Percentiles rank a stretch among this genome's conserved stretches.
These are phyloP conservation scores for Blastobotrys attinorum DNA, from an alignment of 805 yeast species.

Conservation along the genomic window DNA sequence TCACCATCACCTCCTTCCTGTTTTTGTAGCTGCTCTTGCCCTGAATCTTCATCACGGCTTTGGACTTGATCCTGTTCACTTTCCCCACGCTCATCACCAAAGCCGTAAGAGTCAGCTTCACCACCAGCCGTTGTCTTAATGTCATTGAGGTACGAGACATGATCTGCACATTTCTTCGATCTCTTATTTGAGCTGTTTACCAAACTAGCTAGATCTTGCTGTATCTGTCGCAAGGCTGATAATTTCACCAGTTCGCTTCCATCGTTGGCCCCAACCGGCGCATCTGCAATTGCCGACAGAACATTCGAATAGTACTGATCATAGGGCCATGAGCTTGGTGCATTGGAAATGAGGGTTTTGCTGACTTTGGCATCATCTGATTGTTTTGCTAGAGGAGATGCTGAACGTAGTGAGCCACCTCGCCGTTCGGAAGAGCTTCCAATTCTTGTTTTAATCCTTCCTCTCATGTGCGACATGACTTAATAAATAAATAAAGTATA, in stretches of 20 bases:
- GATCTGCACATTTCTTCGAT: neutral
- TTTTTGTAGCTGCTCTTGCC: slow-evolving; percentile 1
- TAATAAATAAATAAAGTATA: too few relatives aligned
- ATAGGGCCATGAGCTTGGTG: neutral
- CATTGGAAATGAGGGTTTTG: neutral
- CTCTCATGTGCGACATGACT: too few relatives aligned
- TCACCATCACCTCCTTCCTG: slow-evolving; percentile 1
- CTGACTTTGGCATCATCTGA: neutral
- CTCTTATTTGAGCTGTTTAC: neutral
- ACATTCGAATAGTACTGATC: neutral
- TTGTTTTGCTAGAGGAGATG: neutral
- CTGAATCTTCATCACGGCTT: slow-evolving; percentile 6
- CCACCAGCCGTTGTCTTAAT: neutral
- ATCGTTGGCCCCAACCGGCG: neutral
- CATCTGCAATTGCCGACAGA: neutral
- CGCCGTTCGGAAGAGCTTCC: neutral
- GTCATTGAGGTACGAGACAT: neutral
- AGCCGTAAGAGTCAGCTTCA: neutral
- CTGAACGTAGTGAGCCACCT: neutral
- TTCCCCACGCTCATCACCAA: neutral
- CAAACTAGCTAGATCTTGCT: neutral
- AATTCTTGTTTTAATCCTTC: neutral
- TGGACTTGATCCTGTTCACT: slow-evolving; percentile 5
- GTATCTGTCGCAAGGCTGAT: neutral
- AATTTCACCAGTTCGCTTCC: neutral